These are phyloP conservation scores for Xylaria castorea DNA, from an alignment of 495 filamentous ascomycete genomes.

Conservation along the genomic window DNA sequence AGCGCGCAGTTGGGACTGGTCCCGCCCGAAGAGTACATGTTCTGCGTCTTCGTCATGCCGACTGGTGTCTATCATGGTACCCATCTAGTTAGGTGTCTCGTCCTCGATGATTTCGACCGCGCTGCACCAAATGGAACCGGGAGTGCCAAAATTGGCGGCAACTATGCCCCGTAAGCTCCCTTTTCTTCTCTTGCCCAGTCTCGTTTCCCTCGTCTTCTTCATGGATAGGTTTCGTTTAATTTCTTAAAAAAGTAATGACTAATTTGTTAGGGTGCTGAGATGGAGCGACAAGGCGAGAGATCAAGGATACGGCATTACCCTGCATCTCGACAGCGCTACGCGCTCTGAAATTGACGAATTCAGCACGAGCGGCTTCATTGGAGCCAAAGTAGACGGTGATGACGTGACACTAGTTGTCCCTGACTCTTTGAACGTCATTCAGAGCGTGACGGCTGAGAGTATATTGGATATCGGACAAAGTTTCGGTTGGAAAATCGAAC, in stretches of 20 bases:
- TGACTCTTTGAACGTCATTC: slow-evolving; percentile 80
- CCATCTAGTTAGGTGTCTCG: slow-evolving; percentile 77
- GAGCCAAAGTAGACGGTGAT: slow-evolving; percentile 65
- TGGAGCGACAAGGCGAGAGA: slow-evolving; percentile 76
- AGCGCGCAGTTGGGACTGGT: slow-evolving; percentile 79
- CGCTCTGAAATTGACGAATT: slow-evolving; percentile 88
- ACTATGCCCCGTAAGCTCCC: slow-evolving; percentile 67
- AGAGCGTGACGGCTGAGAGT: slow-evolving; percentile 79
- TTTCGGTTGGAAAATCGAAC: slow-evolving; percentile 73
- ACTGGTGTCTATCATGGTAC: slow-evolving; percentile 90
- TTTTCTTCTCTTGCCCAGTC: background rate
- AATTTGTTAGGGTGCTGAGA: slow-evolving; percentile 60
- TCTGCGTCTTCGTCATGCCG: slow-evolving; percentile 83
- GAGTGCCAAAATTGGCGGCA: slow-evolving; percentile 76
- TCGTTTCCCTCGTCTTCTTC: background rate
- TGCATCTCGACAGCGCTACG: slow-evolving; percentile 83
- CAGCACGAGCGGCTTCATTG: slow-evolving; percentile 85
- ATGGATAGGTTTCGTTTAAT: background rate
- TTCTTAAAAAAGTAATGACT: background rate
- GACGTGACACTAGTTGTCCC: slow-evolving; percentile 77
- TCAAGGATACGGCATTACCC: slow-evolving; percentile 82
- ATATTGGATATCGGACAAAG: slow-evolving; percentile 69
- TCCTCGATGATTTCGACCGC: slow-evolving; percentile 79
- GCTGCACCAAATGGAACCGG: slow-evolving; percentile 77
- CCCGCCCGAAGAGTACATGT: slow-evolving; percentile 87